phyloP scores from a whole-genome alignment of 164 flowering plant species.

The Magnolia officinalis region DNA sequence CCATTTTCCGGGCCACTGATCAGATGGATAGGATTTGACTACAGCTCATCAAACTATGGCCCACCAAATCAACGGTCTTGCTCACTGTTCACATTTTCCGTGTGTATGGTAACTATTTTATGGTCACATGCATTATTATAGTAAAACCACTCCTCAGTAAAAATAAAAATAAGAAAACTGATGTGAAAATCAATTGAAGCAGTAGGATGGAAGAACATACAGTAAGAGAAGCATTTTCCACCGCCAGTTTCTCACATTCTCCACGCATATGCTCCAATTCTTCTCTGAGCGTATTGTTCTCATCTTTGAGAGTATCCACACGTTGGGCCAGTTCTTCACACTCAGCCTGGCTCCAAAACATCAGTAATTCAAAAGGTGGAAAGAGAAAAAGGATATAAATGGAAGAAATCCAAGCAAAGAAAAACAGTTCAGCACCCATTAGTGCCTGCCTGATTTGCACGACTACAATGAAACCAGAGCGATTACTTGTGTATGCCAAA shows the following conservation, averaged over 20 bases:
- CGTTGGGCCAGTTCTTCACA: constrained; percentile 33
- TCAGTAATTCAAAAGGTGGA: not conserved
- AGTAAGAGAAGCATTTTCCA: constrained; percentile 28
- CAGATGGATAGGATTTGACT: not conserved
- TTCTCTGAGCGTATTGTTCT: constrained; percentile 26
- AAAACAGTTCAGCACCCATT: not conserved
- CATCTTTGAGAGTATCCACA: constrained; percentile 27
- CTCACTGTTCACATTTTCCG: not conserved
- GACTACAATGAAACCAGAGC: too few relatives aligned
- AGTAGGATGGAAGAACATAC: constrained; percentile 13
- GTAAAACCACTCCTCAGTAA: not conserved
- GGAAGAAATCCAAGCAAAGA: not conserved
- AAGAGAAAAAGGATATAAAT: not conserved
- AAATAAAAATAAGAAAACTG: not conserved
- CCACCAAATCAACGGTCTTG: not conserved
- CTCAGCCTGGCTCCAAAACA: constrained; percentile 25
- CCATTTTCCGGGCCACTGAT: not conserved
- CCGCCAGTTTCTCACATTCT: constrained; percentile 29
- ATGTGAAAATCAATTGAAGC: not conserved
- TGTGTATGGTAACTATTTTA: not conserved
- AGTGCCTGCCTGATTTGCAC: not conserved
- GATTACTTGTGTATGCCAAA: too few relatives aligned
- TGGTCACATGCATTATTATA: not conserved
- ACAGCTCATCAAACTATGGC: not conserved
- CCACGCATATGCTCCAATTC: constrained; percentile 25